Conservation (phyloP, 2,329 filamentous ascomycete genomes). For the Cladosporium sp. region DNA sequence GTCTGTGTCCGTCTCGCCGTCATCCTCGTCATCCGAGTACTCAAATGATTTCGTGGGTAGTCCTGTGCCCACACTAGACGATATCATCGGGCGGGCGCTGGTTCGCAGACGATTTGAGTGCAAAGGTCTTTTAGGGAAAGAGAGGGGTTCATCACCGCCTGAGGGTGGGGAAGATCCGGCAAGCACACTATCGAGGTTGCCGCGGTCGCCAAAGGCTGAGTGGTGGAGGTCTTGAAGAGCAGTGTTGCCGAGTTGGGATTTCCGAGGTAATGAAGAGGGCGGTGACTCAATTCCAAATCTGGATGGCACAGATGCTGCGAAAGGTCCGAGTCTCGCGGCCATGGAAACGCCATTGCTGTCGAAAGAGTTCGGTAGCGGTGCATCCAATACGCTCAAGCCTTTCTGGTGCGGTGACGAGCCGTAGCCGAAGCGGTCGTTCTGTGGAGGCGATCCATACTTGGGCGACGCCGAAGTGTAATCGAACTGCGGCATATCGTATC, state of each 20-base stretch:
- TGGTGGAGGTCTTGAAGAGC: conserved; percentile 55
- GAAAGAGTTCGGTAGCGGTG: conserved; percentile 88
- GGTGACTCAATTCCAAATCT: conserved; percentile 88
- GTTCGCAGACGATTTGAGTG: conserved; percentile 59
- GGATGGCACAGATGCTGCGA: conserved; percentile 87
- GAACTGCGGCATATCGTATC: conserved; percentile 36
- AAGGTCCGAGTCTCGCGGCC: conserved; percentile 82
- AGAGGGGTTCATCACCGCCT: conserved; percentile 64
- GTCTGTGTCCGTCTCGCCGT: conserved; percentile 64
- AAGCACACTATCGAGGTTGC: conserved; percentile 33
- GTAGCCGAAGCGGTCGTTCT: conserved; percentile 65
- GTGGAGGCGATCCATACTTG: conserved; percentile 79
- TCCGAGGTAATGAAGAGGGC: conserved; percentile 57
- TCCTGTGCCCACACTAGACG: conserved; percentile 53
- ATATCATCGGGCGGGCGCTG: conserved; percentile 53
- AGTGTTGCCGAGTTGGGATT: conserved; percentile 31
- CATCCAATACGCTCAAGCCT: conserved; percentile 87
- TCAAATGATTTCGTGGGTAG: conserved; percentile 31
- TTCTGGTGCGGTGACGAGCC: conserved; percentile 62
- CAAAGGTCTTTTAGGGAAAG: conserved; percentile 60
- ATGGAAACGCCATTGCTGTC: conserved; percentile 94
- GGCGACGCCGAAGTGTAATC: conserved; percentile 57
- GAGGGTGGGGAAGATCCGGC: conserved; percentile 54
- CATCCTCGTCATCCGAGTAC: conserved; percentile 55
- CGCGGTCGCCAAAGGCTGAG: conserved; percentile 63